phyloP scores from a whole-genome alignment of 208 protist species.

The Leishmania tropica region DNA sequence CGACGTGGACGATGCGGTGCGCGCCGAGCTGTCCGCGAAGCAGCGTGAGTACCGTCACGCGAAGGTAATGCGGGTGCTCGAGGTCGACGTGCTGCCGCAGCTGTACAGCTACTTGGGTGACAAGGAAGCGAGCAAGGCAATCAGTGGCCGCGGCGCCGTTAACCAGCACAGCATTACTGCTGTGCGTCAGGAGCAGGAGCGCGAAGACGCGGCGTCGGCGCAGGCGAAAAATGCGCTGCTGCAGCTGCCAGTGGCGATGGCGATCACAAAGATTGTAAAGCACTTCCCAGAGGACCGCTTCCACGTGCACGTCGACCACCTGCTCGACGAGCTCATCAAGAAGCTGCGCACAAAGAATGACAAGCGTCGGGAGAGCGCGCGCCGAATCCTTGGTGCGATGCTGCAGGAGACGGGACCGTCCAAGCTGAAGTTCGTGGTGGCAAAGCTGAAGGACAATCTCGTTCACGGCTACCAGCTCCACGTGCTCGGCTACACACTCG shows the following conservation, averaged over 20 bases:
- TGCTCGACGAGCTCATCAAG: slow-evolving; percentile 78
- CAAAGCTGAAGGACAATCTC: slow-evolving; percentile 85
- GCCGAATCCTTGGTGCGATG: slow-evolving; percentile 81
- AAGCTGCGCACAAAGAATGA: slow-evolving; percentile 92
- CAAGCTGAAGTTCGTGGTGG: slow-evolving; percentile 83
- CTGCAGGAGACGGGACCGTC: slow-evolving; percentile 81
- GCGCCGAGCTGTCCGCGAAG: slow-evolving; percentile 40
- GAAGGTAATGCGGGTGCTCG: slow-evolving; percentile 72
- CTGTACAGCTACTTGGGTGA: slow-evolving; percentile 78
- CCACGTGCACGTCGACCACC: slow-evolving; percentile 71
- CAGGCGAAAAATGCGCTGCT: slow-evolving; percentile 68
- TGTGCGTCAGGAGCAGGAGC: slow-evolving; percentile 65
- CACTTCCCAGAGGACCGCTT: slow-evolving; percentile 79
- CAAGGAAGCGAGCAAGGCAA: slow-evolving; percentile 35
- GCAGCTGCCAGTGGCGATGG: slow-evolving; percentile 87
- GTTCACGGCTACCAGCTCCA: slow-evolving; percentile 93
- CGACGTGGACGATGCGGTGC: slow-evolving; percentile 36
- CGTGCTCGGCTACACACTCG: slow-evolving; percentile 92
- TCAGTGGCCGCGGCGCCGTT: slow-evolving; percentile 33
- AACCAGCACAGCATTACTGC: slow-evolving; percentile 69
- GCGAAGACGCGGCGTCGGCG: slow-evolving; percentile 55
- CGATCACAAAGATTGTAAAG: slow-evolving; percentile 87
- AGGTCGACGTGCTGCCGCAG: slow-evolving; percentile 86
- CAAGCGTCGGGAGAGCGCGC: slow-evolving; percentile 83
- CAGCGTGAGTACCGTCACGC: slow-evolving; percentile 54